These are phyloP conservation scores for Raphanus hybrid DNA, from an alignment of 441 rosid genomes.

Conservation along the genomic window DNA sequence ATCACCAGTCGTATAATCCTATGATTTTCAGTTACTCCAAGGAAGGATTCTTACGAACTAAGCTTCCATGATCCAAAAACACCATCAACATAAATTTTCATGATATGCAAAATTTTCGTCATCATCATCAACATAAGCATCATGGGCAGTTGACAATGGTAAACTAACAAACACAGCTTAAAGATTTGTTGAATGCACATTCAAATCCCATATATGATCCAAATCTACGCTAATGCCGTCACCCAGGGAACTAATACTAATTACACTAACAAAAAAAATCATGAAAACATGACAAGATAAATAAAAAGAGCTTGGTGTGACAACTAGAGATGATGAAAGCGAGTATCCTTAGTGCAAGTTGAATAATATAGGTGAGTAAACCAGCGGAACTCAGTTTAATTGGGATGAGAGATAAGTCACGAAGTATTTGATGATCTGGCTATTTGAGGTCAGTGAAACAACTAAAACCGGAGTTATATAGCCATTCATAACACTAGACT, in stretches of 20 bases:
- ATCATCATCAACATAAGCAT: slow-evolving; percentile 6
- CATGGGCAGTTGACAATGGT: not conserved
- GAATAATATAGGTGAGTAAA: not conserved
- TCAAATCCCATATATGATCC: too few species aligned
- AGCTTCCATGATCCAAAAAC: not conserved
- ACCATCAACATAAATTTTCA: too few species aligned
- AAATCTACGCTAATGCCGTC: not conserved
- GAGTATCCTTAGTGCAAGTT: not conserved
- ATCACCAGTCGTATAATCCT: not conserved
- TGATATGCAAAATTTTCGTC: not conserved
- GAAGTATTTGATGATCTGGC: not conserved
- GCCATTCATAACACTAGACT: not conserved
- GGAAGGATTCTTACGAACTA: not conserved
- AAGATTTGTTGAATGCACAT: too few species aligned
- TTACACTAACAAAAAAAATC: not conserved
- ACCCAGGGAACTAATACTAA: not conserved
- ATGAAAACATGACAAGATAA: not conserved
- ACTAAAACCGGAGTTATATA: not conserved
- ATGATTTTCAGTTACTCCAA: not conserved
- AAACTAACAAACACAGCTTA: slow-evolving; percentile 1
- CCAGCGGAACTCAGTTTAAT: not conserved
- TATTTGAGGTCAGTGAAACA: not conserved
- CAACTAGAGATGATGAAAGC: not conserved
- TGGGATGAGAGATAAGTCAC: not conserved
- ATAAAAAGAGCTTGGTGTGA: not conserved